Conservation (phyloP, 805 yeast species). For the Saccharomycopsis sp. region DNA sequence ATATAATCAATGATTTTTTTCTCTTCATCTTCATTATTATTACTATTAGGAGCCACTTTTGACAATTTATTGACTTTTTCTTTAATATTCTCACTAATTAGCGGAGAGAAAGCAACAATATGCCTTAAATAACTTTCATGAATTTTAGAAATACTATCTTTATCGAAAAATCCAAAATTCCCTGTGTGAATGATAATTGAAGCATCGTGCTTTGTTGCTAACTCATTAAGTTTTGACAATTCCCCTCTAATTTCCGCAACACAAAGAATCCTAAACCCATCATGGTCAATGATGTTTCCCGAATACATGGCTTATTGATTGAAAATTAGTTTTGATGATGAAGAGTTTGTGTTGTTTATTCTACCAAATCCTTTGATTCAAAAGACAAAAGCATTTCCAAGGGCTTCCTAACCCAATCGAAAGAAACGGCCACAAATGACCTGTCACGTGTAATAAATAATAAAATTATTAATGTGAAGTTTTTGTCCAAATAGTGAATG, state of each 20-base stretch:
- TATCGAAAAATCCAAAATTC: slow-evolving; percentile 70
- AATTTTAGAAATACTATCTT: slow-evolving; percentile 40
- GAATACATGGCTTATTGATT: too few species aligned
- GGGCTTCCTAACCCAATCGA: too few species aligned
- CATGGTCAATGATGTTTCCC: neutral
- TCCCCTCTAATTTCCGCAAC: slow-evolving; percentile 51
- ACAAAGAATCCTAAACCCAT: slow-evolving; percentile 32
- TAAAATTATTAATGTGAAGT: too few species aligned
- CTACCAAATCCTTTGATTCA: too few species aligned
- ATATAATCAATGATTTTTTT: slow-evolving; percentile 27
- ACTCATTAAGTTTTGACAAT: slow-evolving; percentile 36
- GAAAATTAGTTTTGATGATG: too few species aligned
- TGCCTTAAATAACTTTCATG: slow-evolving; percentile 51
- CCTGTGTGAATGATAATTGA: slow-evolving; percentile 58
- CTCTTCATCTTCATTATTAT: slow-evolving; percentile 19
- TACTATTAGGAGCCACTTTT: slow-evolving; percentile 31
- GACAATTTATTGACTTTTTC: slow-evolving; percentile 44
- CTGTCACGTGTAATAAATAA: too few species aligned
- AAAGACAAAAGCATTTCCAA: too few species aligned
- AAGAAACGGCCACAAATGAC: too few species aligned
- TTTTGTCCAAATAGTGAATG: too few species aligned
- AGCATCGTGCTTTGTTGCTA: slow-evolving; percentile 38
- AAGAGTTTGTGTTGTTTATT: too few species aligned
- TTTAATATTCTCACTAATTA: slow-evolving; percentile 38
- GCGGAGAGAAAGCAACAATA: slow-evolving; percentile 56